These are phyloP conservation scores for Macrophomina pseudophaseolina DNA, from an alignment of 2,329 filamentous ascomycete species.

Conservation along the genomic window DNA sequence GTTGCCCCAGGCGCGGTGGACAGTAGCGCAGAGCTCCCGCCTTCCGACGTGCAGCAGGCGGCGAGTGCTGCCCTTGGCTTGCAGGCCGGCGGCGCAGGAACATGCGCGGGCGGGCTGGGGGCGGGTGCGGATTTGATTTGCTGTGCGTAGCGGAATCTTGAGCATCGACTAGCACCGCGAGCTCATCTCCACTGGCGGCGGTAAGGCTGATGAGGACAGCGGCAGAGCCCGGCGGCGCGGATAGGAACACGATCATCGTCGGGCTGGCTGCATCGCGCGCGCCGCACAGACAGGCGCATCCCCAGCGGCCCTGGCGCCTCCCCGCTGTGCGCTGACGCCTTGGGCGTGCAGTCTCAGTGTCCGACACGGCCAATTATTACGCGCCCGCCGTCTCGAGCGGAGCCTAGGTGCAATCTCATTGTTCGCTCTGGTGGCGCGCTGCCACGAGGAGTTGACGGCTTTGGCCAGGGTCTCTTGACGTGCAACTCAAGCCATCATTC, in stretches of 20 bases:
- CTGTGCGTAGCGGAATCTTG: slow-evolving; percentile 11
- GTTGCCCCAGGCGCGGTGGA: neutral
- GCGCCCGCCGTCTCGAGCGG: slow-evolving; percentile 18
- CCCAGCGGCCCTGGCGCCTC: slow-evolving; percentile 21
- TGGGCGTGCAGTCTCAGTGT: slow-evolving; percentile 20
- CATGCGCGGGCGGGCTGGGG: neutral
- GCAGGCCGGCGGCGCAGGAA: slow-evolving; percentile 19
- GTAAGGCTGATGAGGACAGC: slow-evolving; percentile 19
- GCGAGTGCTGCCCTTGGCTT: slow-evolving; percentile 18
- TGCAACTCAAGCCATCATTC: slow-evolving; percentile 19
- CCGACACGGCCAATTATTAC: slow-evolving; percentile 15
- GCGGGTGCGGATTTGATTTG: neutral
- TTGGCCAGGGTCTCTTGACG: slow-evolving; percentile 23
- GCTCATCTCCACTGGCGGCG: neutral
- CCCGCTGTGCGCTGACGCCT: slow-evolving; percentile 22
- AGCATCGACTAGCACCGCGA: neutral
- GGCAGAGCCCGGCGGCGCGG: slow-evolving; percentile 16
- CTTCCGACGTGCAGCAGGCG: slow-evolving; percentile 3
- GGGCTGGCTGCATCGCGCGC: slow-evolving; percentile 15
- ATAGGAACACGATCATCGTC: slow-evolving; percentile 7
- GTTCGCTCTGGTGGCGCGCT: slow-evolving; percentile 21
- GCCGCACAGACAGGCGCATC: slow-evolving; percentile 23
- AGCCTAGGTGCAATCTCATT: slow-evolving; percentile 19
- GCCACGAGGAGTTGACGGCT: slow-evolving; percentile 8
- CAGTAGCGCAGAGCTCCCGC: slow-evolving; percentile 13